Percentiles rank a stretch among this genome's conserved stretches.
These are phyloP conservation scores for Myrica gale DNA, from an alignment of 306 rosid species.

Conservation along the genomic window DNA sequence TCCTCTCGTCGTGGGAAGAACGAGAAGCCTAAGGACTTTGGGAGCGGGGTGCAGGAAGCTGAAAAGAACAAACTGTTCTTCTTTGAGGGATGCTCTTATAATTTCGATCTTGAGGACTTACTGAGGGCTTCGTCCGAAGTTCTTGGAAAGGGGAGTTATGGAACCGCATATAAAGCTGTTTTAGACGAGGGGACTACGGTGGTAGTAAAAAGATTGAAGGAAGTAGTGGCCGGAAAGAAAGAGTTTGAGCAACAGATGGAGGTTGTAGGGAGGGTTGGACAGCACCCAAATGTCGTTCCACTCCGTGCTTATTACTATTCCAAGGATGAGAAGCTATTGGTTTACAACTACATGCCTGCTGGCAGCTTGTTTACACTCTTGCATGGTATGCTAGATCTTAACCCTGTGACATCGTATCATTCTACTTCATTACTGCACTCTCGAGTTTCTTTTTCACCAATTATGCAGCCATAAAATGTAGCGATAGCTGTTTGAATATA, in stretches of 20 bases:
- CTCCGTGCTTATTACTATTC: constrained; percentile 79
- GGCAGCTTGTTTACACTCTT: constrained; percentile 74
- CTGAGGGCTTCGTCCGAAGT: constrained; percentile 86
- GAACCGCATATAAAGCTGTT: constrained; percentile 85
- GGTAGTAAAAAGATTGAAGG: constrained; percentile 73
- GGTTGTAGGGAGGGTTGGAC: constrained; percentile 58
- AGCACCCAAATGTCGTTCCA: constrained; percentile 63
- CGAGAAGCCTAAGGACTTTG: constrained; percentile 67
- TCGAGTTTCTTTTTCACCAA: constrained; percentile 1
- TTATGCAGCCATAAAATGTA: not conserved
- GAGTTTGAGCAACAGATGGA: constrained; percentile 88
- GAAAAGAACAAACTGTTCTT: constrained; percentile 77
- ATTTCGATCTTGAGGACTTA: constrained; percentile 79
- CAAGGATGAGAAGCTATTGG: constrained; percentile 84
- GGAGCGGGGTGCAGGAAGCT: constrained; percentile 80
- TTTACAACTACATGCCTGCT: constrained; percentile 63
- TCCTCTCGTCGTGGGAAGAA: constrained; percentile 50
- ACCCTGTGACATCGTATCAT: constrained; percentile 5
- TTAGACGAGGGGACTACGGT: constrained; percentile 78
- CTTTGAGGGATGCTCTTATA: constrained; percentile 59
- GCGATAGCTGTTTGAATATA: not conserved
- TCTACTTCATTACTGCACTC: not conserved
- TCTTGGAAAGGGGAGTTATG: constrained; percentile 81
- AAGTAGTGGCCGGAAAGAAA: constrained; percentile 62
- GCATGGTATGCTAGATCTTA: constrained; percentile 53